A percentile compares a stretch with the other conserved stretches of the same genome.
Conservation (phyloP, 768 basidiomycete genomes). For the Pleurotus cornucopiae region DNA sequence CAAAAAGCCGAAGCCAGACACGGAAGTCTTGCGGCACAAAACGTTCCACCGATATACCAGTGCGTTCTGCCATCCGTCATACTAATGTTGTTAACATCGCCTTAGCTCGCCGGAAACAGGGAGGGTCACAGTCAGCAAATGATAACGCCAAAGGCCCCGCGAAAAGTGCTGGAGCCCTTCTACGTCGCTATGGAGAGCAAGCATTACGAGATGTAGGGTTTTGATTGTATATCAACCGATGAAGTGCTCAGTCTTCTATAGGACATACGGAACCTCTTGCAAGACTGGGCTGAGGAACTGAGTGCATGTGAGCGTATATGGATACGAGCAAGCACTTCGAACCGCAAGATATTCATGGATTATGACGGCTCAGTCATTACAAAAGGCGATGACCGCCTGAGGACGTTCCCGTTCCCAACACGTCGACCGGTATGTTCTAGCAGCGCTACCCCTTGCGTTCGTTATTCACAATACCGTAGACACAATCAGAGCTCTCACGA, state of each 20-base stretch:
- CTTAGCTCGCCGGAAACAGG: constrained; percentile 93
- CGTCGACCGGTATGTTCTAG: constrained; percentile 73
- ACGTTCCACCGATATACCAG: constrained; percentile 99
- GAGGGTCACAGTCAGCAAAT: constrained; percentile 88
- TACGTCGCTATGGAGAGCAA: constrained; percentile 94
- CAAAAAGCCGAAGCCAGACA: constrained; percentile 69
- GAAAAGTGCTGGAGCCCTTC: constrained; percentile 88
- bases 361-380: constrained; percentile 76
- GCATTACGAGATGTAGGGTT: constrained; percentile 75
- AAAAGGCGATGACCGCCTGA: constrained; percentile 74
- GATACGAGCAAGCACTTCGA: constrained; percentile 84
- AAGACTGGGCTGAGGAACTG: constrained; percentile 87
- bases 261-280: constrained; percentile 85
- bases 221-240: not conserved
- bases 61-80: constrained; percentile 33
- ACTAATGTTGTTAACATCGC: constrained; percentile 1
- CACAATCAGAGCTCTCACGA: constrained; percentile 83
- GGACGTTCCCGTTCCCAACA: constrained; percentile 95
- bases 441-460: not conserved
- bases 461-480: constrained; percentile 38
- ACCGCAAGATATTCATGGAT: constrained; percentile 85
- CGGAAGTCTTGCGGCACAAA: constrained; percentile 83
- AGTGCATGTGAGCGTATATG: constrained; percentile 85
- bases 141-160: constrained; percentile 93
- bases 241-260: constrained; percentile 22